Percentiles rank a stretch among this genome's conserved stretches.
Conservation (phyloP, 805 yeast species). For the Metschnikowia baotianmanensis region DNA sequence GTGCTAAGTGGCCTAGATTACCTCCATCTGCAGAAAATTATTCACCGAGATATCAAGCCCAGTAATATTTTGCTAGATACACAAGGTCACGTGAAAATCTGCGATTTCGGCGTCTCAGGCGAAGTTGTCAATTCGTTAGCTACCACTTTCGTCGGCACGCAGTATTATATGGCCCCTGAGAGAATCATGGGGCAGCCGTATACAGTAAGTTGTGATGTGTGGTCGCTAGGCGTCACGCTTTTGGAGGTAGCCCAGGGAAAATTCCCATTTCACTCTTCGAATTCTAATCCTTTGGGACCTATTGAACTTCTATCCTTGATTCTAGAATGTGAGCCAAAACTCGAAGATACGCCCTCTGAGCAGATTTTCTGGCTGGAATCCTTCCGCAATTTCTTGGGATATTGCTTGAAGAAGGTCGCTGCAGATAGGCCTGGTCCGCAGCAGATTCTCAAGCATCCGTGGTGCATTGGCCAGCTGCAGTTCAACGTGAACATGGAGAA, state of each 20-base stretch:
- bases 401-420: constrained; percentile 78
- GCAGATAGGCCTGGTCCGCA: constrained; percentile 85
- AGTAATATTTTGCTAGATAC: constrained; percentile 80
- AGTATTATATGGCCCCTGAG: constrained; percentile 98
- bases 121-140: constrained; percentile 94
- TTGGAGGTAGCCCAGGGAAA: constrained; percentile 91
- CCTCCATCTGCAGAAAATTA: constrained; percentile 80
- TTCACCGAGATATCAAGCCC: constrained; percentile 95
- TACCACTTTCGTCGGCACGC: constrained; percentile 95
- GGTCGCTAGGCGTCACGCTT: constrained; percentile 92
- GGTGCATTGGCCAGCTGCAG: constrained; percentile 77
- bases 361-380: constrained; percentile 79
- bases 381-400: constrained; percentile 77
- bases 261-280: constrained; percentile 62
- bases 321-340: constrained; percentile 75
- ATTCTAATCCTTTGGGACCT: constrained; percentile 50
- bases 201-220: constrained; percentile 91
- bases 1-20: constrained; percentile 84
- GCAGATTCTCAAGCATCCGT: constrained; percentile 91
- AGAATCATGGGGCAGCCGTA: constrained; percentile 94
- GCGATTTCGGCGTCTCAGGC: constrained; percentile 98
- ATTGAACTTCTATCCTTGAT: constrained; percentile 82
- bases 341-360: constrained; percentile 72
- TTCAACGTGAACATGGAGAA: constrained; percentile 81
- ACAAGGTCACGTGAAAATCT: constrained; percentile 81